Evolutionary conservation across 2,329 filamentous ascomycete genomes (phyloP).

Genomic region (Aureobasidium lini): DNA sequence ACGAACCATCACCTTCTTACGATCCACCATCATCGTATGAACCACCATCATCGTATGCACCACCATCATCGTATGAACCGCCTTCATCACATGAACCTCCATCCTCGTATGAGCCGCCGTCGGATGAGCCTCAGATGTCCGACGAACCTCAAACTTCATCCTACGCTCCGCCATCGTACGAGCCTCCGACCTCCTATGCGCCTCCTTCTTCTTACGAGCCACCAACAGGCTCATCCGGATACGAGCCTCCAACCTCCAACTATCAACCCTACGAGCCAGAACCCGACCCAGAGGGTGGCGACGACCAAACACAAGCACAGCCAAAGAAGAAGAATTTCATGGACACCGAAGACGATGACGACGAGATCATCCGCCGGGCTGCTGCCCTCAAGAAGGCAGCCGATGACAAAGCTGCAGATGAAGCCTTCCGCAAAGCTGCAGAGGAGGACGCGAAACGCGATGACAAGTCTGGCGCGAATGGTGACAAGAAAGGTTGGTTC

Average conservation of each 20-base stretch:
- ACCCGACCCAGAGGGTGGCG: slow-evolving; percentile 41
- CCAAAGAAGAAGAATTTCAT: slow-evolving; percentile 70
- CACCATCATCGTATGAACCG: background rate
- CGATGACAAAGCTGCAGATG: slow-evolving; percentile 68
- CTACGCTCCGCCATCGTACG: slow-evolving; percentile 24
- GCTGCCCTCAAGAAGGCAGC: slow-evolving; percentile 39
- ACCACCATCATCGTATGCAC: background rate
- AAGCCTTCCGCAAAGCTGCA: slow-evolving; percentile 77
- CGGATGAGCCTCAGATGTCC: background rate
- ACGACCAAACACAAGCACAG: slow-evolving; percentile 37
- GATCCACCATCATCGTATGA: background rate
- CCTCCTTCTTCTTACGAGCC: slow-evolving; percentile 30
- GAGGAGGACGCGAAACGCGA: slow-evolving; percentile 61
- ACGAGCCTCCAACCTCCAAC: slow-evolving; percentile 49
- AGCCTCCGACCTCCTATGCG: slow-evolving; percentile 13
- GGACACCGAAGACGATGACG: slow-evolving; percentile 66
- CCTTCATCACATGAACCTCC: slow-evolving; percentile 9
- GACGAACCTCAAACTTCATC: slow-evolving; percentile 12
- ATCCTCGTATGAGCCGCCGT: slow-evolving; percentile 11
- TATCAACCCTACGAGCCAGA: slow-evolving; percentile 46
- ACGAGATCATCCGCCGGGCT: slow-evolving; percentile 49
- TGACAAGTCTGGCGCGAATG: slow-evolving; percentile 43
- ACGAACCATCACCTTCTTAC: background rate
- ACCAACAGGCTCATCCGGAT: slow-evolving; percentile 35
- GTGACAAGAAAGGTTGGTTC: slow-evolving; percentile 62